A percentile compares a stretch with the other conserved stretches of the same genome.
phyloP scores from a whole-genome alignment of 2,329 filamentous ascomycete species.

The Cladophialophora carrionii region DNA sequence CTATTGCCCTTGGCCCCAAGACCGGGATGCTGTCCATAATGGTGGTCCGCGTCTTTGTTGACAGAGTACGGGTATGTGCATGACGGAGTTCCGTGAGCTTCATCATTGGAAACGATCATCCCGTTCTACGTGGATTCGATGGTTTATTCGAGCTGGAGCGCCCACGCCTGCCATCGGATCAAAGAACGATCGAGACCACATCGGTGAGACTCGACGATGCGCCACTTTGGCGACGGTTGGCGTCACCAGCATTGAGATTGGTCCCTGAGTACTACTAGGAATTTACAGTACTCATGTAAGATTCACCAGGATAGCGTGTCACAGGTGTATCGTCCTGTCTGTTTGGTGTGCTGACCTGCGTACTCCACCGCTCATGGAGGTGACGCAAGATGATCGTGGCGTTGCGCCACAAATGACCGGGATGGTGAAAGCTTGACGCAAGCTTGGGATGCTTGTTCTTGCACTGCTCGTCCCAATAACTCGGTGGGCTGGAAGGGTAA shows the following conservation, averaged over 20 bases:
- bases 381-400: too few relatives aligned
- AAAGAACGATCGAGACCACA: not conserved
- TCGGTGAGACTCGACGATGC: not conserved
- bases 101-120: not conserved
- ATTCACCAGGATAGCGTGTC: too few relatives aligned
- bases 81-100: not conserved
- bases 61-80: not conserved
- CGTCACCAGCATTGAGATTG: too few relatives aligned
- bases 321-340: too few relatives aligned
- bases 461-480: not conserved
- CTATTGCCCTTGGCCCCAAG: not conserved
- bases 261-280: too few relatives aligned
- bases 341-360: too few relatives aligned
- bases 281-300: too few relatives aligned
- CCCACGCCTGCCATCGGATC: not conserved
- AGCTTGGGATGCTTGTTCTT: slow-evolving; percentile 1
- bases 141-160: not conserved
- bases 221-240: not conserved
- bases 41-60: not conserved
- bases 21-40: not conserved
- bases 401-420: too few relatives aligned
- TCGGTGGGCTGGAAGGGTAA: not conserved
- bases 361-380: too few relatives aligned
- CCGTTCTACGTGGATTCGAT: not conserved
- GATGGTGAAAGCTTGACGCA: slow-evolving; percentile 8